Percentiles rank a stretch among this genome's conserved stretches.
phyloP scores from a whole-genome alignment of 2,329 filamentous ascomycete species.

The Trichoderma sp. region DNA sequence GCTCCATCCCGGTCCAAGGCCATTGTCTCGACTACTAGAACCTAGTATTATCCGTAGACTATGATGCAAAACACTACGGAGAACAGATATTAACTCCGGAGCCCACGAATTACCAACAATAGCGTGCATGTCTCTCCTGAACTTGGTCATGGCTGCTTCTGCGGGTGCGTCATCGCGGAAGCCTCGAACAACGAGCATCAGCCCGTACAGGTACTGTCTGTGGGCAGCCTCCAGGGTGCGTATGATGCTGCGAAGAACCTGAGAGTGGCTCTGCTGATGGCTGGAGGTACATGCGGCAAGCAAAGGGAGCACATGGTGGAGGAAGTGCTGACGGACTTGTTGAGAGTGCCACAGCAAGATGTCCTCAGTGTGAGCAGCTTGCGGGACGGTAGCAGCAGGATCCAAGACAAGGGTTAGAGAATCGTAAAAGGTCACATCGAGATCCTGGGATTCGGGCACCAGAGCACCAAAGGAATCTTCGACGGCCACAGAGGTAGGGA shows the following conservation, averaged over 20 bases:
- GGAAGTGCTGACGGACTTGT: conserved; percentile 60
- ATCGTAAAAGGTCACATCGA: conserved; percentile 47
- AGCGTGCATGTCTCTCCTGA: conserved; percentile 61
- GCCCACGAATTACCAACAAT: conserved; percentile 63
- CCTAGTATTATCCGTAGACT: conserved; percentile 51
- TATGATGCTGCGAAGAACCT: conserved; percentile 52
- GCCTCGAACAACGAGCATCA: conserved; percentile 51
- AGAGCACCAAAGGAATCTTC: conserved; percentile 55
- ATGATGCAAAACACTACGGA: conserved; percentile 54
- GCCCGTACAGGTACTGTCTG: conserved; percentile 55
- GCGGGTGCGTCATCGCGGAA: conserved; percentile 40
- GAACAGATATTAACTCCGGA: conserved; percentile 49
- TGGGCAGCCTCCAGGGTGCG: conserved; percentile 60
- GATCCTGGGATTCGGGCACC: conserved; percentile 43
- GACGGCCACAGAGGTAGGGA: conserved; percentile 54
- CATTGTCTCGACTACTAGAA: conserved; percentile 22
- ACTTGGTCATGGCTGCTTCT: conserved; percentile 45
- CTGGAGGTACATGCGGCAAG: conserved; percentile 50
- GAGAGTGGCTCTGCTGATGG: conserved; percentile 42
- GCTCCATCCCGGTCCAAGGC: conserved; percentile 27
- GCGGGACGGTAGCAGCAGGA: conserved; percentile 45
- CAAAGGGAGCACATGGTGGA: conserved; percentile 57
- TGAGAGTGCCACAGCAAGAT: conserved; percentile 59
- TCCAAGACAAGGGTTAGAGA: conserved; percentile 55
- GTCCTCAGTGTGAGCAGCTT: conserved; percentile 53